Conservation (phyloP, 306 rosid species). For the Carpinus fangiana region DNA sequence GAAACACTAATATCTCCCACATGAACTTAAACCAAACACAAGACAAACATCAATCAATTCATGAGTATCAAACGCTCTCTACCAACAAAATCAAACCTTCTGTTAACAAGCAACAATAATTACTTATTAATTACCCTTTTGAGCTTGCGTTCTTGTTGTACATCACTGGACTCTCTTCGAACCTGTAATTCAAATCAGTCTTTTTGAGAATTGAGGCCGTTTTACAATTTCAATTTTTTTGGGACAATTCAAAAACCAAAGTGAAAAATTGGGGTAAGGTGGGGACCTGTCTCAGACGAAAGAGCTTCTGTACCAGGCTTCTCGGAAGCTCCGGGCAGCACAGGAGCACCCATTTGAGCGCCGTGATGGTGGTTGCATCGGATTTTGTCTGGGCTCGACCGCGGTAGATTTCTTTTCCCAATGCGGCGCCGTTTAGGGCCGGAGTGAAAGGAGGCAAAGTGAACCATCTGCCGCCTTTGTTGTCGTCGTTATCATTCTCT, state of each 20-base stretch:
- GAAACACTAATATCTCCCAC: conserved; percentile 14
- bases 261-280: not conserved
- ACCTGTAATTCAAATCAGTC: conserved; percentile 40
- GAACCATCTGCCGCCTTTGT: conserved; percentile 45
- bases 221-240: not conserved
- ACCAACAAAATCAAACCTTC: not conserved
- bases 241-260: not conserved
- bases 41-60: not conserved
- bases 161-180: conserved; percentile 49
- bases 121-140: conserved; percentile 47
- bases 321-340: conserved; percentile 86
- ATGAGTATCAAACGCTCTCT: not conserved
- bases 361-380: conserved; percentile 41
- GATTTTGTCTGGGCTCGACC: not conserved
- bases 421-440: conserved; percentile 29
- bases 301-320: conserved; percentile 84
- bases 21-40: not conserved
- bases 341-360: conserved; percentile 70
- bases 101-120: not conserved
- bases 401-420: conserved; percentile 35
- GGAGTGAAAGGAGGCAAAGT: conserved; percentile 61
- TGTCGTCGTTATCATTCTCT: conserved; percentile 8
- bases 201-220: not conserved
- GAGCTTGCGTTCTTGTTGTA: conserved; percentile 24
- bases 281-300: conserved; percentile 71